These are phyloP conservation scores for Lactuca saligna DNA, from an alignment of 129 eudicot genomes.

Conservation along the genomic window DNA sequence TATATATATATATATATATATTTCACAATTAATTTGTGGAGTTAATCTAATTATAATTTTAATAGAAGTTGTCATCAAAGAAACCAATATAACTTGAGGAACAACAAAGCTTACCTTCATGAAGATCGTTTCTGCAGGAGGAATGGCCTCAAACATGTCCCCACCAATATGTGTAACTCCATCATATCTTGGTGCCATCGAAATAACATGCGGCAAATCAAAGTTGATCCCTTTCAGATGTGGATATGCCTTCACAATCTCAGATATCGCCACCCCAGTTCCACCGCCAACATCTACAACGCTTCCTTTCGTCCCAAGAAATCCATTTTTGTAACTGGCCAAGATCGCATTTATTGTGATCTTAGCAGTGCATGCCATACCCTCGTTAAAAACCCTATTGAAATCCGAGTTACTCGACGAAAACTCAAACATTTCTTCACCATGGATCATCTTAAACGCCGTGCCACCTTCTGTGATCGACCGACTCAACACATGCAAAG, in stretches of 20 bases:
- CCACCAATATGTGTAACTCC: conserved; percentile 33
- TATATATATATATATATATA: too few relatives aligned
- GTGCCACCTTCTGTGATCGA: conserved; percentile 37
- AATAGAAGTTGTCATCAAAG: background rate
- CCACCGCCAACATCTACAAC: conserved; percentile 50
- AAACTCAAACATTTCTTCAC: conserved; percentile 32
- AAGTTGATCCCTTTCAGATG: conserved; percentile 42
- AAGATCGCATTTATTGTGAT: conserved; percentile 14
- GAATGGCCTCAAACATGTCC: conserved; percentile 37
- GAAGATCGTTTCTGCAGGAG: conserved; percentile 32
- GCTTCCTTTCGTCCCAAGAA: conserved; percentile 23
- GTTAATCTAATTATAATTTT: too few relatives aligned
- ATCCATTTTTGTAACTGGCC: conserved; percentile 4
- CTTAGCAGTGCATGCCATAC: conserved; percentile 32
- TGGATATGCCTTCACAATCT: conserved; percentile 39
- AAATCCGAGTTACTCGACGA: conserved; percentile 14
- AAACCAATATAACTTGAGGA: too few relatives aligned
- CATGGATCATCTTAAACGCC: conserved; percentile 37
- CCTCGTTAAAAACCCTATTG: conserved; percentile 30
- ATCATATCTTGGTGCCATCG: conserved; percentile 10
- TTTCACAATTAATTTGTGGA: too few relatives aligned
- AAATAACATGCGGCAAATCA: conserved; percentile 46
- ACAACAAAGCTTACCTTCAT: conserved; percentile 34
- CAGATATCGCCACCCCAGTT: conserved; percentile 27
- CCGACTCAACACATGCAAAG: conserved; percentile 21